phyloP scores from a whole-genome alignment of 768 basidiomycete species.

The Suillus plorans region DNA sequence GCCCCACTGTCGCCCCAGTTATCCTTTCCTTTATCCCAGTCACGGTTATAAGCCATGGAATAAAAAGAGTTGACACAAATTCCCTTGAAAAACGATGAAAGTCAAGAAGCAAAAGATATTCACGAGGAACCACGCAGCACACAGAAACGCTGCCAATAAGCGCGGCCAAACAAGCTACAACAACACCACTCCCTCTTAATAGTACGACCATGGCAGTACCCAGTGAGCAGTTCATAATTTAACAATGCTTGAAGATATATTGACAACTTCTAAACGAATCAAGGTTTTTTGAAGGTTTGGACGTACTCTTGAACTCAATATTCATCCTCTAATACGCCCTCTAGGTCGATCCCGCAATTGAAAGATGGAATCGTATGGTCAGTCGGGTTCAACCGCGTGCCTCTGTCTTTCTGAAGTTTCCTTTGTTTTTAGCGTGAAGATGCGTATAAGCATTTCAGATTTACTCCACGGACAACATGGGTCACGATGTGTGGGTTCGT shows the following conservation, averaged over 20 bases:
- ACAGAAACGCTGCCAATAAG: slow-evolving; percentile 8
- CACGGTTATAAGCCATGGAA: slow-evolving; percentile 73
- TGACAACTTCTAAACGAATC: slow-evolving; percentile 18
- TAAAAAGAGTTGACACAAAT: slow-evolving; percentile 8
- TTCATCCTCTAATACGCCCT: not conserved
- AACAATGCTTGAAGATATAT: not conserved
- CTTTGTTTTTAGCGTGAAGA: slow-evolving; percentile 63
- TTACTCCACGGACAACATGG: slow-evolving; percentile 68
- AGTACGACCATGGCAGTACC: slow-evolving; percentile 60
- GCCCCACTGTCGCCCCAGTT: slow-evolving; percentile 46
- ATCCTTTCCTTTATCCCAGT: slow-evolving; percentile 85
- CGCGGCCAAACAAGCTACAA: slow-evolving; percentile 31
- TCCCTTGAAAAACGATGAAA: slow-evolving; percentile 17
- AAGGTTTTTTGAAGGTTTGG: slow-evolving; percentile 61
- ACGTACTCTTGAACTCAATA: not conserved
- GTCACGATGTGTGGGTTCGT: slow-evolving; percentile 62
- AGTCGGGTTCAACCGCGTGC: slow-evolving; percentile 15
- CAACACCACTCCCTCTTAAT: slow-evolving; percentile 23
- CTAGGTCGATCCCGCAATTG: slow-evolving; percentile 55
- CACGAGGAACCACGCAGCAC: not conserved
- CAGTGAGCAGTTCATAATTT: slow-evolving; percentile 38
- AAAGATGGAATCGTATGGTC: slow-evolving; percentile 65
- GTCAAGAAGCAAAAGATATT: slow-evolving; percentile 19
- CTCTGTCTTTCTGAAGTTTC: not conserved
- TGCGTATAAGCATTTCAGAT: slow-evolving; percentile 81